Base-by-base conservation (phyloP, 805 yeast species). In the Candida ipomoeae region DNA sequence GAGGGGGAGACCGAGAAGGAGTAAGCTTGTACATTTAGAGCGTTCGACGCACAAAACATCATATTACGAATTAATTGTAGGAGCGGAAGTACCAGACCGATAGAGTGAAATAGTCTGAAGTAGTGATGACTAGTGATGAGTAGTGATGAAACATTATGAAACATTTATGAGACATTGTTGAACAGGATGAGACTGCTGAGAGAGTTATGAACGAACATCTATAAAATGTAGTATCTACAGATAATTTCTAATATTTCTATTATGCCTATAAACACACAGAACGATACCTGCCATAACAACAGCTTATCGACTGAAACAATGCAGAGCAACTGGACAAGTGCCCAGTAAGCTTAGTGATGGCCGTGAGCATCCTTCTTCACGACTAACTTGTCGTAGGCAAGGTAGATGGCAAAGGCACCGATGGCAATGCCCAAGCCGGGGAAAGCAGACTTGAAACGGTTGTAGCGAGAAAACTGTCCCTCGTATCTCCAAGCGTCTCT, bases 401-500 rank as follows among this genome's bases (percentile, higher is more conserved):
- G 75, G 63, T 84, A 84, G 20, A 79, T 74, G 32, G 82, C 72
- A 62, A 89, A 89, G 2, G 90, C 94, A 15, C 82, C 90, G 21
- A 84, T 75, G 26, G 91, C 96, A 39, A 84, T 76, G 31, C 89
- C 87, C 46, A 88, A 76, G 2, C 96, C 96, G 3, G 96, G 96
- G 63, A 89, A 80, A 14, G 87, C 77, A 50, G 82, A 82, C 61
- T 77, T 82, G 67, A 82, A 84, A 59, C 94, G 75, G 69, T 84
- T 82, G 45, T 71, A 69, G 59, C 89, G 81, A 48, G 87, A 77
- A 73, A 89, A 89, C 48, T 83, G 87, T 52, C 94, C 95, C 62
- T 82, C 84, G 70, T 83, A 85, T 77, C 96, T 84, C 96, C 96
- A 88, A 43, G 95, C 94, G 66, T 88, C 96, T 78, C 95, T 84